Evolutionary conservation across 2,329 filamentous ascomycete genomes (phyloP).

Genomic region (Daldinia eschscholtzii): DNA sequence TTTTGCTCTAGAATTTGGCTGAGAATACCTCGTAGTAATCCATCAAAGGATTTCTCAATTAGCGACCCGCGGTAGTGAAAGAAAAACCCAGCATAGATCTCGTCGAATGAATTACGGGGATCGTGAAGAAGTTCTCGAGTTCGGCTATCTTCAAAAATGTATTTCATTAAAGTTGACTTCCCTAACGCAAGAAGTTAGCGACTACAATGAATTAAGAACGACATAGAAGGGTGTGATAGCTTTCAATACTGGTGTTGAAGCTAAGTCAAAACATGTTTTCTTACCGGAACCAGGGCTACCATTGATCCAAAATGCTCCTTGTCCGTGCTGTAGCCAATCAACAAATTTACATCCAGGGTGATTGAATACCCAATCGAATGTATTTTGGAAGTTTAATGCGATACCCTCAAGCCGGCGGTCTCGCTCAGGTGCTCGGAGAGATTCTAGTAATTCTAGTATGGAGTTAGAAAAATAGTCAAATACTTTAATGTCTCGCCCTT

Average conservation of each 20-base stretch:
- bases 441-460: slow-evolving; percentile 27
- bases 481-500: background rate
- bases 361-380: slow-evolving; percentile 39
- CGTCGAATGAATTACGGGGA: background rate
- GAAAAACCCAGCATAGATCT: slow-evolving; percentile 36
- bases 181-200: background rate
- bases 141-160: slow-evolving; percentile 24
- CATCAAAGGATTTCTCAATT: slow-evolving; percentile 38
- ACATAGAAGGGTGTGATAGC: background rate
- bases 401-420: slow-evolving; percentile 27
- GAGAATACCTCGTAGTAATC: slow-evolving; percentile 37
- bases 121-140: slow-evolving; percentile 34
- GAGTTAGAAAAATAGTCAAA: background rate
- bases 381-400: slow-evolving; percentile 26
- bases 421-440: slow-evolving; percentile 9
- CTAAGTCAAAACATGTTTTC: background rate
- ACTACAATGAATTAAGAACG: background rate
- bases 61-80: slow-evolving; percentile 34
- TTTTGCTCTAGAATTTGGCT: slow-evolving; percentile 25
- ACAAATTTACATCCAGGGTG: slow-evolving; percentile 3
- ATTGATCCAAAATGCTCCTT: slow-evolving; percentile 41
- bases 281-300: slow-evolving; percentile 41
- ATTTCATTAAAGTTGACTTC: slow-evolving; percentile 47
- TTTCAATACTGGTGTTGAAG: background rate
- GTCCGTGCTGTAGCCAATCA: slow-evolving; percentile 33